Conservation (phyloP, 164 flowering plant genomes). For the Macadamia tetraphylla region DNA sequence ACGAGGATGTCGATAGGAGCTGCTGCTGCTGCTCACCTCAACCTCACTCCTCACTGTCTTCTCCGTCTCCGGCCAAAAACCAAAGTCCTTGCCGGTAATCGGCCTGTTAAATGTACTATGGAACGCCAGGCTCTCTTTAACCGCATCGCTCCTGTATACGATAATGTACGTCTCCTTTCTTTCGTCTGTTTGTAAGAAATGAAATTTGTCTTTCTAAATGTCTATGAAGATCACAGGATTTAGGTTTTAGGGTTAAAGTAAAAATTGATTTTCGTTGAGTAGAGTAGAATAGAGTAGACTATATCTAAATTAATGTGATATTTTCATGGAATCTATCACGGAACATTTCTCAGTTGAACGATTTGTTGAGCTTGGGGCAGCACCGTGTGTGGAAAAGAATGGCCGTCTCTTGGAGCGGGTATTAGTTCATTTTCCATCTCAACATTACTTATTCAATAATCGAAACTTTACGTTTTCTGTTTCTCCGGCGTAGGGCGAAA, state of each 20-base stretch:
- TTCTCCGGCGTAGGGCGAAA: slow-evolving; percentile 43
- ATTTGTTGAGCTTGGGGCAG: slow-evolving; percentile 77
- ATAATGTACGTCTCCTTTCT: slow-evolving; percentile 40
- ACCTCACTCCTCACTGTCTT: background rate
- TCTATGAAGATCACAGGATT: background rate
- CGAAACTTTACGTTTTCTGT: too few species aligned
- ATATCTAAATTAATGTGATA: too few species aligned
- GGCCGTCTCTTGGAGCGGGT: slow-evolving; percentile 94
- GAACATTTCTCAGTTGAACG: slow-evolving; percentile 57
- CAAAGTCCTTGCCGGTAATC: background rate
- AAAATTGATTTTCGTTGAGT: too few species aligned
- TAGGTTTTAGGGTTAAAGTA: too few species aligned
- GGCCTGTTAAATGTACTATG: slow-evolving; percentile 29
- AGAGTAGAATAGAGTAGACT: too few species aligned
- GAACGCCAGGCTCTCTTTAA: slow-evolving; percentile 76
- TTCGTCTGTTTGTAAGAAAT: background rate
- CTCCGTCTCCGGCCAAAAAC: background rate
- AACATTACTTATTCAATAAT: too few species aligned
- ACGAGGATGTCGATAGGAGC: too few species aligned
- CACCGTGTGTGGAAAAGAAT: slow-evolving; percentile 91
- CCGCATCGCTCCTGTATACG: slow-evolving; percentile 90
- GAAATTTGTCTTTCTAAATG: background rate
- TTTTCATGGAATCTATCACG: too few species aligned
- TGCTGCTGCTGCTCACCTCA: too few species aligned
- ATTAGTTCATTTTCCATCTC: background rate